Conservation (phyloP, 331 rosid species). For the Dryas integrifolia region DNA sequence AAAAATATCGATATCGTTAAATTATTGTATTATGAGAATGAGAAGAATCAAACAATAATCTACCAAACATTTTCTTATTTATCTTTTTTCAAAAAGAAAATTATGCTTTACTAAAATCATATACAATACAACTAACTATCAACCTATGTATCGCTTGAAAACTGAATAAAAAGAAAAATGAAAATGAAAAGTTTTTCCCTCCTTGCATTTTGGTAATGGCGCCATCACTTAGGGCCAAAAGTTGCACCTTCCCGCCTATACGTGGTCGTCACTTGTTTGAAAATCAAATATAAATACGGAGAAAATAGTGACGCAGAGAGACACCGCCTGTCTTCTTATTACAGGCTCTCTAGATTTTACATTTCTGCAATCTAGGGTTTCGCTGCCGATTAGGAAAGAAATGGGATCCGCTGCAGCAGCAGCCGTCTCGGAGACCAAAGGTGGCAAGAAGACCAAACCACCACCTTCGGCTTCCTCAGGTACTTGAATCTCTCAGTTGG, state of each 20-base stretch:
- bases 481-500: neutral
- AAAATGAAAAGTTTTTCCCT: conserved; percentile 4
- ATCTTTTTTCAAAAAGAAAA: neutral
- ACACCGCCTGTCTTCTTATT: neutral
- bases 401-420: conserved; percentile 13
- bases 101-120: neutral
- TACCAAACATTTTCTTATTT: neutral
- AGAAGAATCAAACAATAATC: too few relatives aligned
- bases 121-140: neutral
- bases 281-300: neutral
- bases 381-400: neutral
- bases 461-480: conserved; percentile 5
- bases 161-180: neutral
- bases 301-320: neutral
- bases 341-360: too few relatives aligned
- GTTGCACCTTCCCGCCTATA: conserved; percentile 14
- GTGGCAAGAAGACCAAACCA: neutral
- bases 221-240: neutral
- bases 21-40: too few relatives aligned
- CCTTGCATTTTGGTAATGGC: neutral
- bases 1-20: too few relatives aligned
- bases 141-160: neutral
- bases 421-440: conserved; percentile 4
- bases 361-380: neutral
- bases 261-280: conserved; percentile 7